These are phyloP conservation scores for Collybia nuda DNA, from an alignment of 768 basidiomycete genomes.

Conservation along the genomic window DNA sequence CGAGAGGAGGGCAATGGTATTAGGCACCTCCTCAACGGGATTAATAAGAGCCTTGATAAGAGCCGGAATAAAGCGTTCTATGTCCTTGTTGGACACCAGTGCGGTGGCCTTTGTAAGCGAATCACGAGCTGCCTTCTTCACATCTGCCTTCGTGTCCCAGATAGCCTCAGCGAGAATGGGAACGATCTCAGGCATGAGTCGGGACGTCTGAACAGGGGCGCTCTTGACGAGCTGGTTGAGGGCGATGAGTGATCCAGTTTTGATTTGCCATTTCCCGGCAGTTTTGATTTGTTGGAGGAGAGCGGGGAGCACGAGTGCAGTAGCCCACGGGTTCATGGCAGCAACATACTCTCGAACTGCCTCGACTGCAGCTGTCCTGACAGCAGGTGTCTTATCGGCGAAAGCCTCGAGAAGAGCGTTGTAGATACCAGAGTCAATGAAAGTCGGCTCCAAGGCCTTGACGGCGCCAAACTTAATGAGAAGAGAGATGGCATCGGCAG, in stretches of 20 bases:
- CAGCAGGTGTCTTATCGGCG: slow-evolving; percentile 92
- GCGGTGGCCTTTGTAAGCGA: slow-evolving; percentile 93
- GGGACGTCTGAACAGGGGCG: slow-evolving; percentile 80
- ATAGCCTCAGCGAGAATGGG: slow-evolving; percentile 94
- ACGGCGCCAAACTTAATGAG: slow-evolving; percentile 71
- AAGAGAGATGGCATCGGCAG: slow-evolving; percentile 66
- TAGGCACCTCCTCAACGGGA: slow-evolving; percentile 98
- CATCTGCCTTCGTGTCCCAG: slow-evolving; percentile 98
- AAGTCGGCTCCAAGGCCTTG: slow-evolving; percentile 84
- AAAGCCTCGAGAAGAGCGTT: slow-evolving; percentile 86
- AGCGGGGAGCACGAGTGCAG: slow-evolving; percentile 77
- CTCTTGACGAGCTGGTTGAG: slow-evolving; percentile 86
- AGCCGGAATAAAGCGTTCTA: slow-evolving; percentile 94
- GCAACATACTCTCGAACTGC: slow-evolving; percentile 76
- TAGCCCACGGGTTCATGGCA: slow-evolving; percentile 87
- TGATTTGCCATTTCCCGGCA: slow-evolving; percentile 97
- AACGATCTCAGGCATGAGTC: slow-evolving; percentile 92
- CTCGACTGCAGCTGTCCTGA: slow-evolving; percentile 80
- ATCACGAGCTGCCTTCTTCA: slow-evolving; percentile 97
- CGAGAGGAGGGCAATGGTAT: slow-evolving; percentile 92
- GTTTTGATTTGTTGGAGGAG: slow-evolving; percentile 93
- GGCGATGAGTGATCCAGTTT: slow-evolving; percentile 80
- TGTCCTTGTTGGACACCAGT: slow-evolving; percentile 97
- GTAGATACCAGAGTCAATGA: slow-evolving; percentile 86
- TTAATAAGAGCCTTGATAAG: slow-evolving; percentile 98